Conservation (phyloP, 108 stramenopile genomes). For the Parietichytrium sp. region DNA sequence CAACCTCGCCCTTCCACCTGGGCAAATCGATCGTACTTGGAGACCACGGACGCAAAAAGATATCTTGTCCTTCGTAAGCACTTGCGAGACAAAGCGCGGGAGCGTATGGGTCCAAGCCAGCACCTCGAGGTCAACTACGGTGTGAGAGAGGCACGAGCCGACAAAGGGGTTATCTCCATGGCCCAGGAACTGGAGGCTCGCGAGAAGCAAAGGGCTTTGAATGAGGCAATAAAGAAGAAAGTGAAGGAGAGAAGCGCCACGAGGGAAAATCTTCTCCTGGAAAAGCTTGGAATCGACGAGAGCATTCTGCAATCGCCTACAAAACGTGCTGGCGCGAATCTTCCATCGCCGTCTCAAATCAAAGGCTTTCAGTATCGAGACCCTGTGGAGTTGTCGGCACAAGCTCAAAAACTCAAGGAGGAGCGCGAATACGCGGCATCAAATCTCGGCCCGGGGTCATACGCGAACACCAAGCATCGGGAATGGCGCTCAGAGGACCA, state of each 20-base stretch:
- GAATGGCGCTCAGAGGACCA: not conserved
- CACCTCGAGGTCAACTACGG: not conserved
- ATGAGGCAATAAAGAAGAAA: not conserved
- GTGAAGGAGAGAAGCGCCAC: not conserved
- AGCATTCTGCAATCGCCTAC: not conserved
- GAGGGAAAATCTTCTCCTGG: not conserved
- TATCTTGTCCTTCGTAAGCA: not conserved
- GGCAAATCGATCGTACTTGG: not conserved
- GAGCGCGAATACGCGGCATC: not conserved
- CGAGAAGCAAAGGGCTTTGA: not conserved
- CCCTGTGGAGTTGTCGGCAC: not conserved
- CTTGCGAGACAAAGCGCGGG: not conserved
- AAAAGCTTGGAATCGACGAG: not conserved
- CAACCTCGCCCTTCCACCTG: slow-evolving; percentile 18
- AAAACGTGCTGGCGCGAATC: not conserved
- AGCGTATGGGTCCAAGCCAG: not conserved
- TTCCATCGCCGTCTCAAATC: not conserved
- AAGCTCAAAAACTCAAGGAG: not conserved
- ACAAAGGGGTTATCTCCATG: not conserved
- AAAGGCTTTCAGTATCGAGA: not conserved
- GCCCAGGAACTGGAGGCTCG: not conserved
- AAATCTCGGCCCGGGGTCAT: not conserved
- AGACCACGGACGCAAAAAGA: not conserved
- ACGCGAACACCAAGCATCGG: not conserved
- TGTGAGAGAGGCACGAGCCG: not conserved